Percentiles rank a stretch among this genome's conserved stretches.
phyloP scores from a whole-genome alignment of 257 asterid genomes.

The Paulownia fortunei region DNA sequence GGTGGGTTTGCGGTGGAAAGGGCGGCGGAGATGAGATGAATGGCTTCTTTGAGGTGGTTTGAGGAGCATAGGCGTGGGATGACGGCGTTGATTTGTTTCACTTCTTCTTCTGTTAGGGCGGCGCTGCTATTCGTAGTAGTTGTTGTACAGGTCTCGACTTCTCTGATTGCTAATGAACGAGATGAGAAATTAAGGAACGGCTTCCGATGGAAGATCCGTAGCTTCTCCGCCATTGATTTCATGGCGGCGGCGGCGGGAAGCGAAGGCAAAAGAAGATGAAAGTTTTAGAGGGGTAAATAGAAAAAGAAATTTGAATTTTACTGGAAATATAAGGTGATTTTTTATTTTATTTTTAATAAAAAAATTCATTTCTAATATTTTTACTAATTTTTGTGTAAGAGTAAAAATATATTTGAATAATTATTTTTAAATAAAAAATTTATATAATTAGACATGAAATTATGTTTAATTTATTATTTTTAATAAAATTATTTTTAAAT shows the following conservation, averaged over 20 bases:
- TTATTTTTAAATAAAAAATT: too few relatives aligned
- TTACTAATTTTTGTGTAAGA: too few relatives aligned
- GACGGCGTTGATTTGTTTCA: conserved; percentile 55
- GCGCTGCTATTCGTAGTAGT: conserved; percentile 10
- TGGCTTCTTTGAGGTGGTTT: conserved; percentile 55
- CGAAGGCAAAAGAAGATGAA: not conserved
- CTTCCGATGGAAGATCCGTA: conserved; percentile 33
- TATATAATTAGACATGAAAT: too few relatives aligned
- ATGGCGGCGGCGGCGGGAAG: conserved; percentile 23
- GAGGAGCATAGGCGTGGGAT: conserved; percentile 59
- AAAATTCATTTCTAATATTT: too few relatives aligned
- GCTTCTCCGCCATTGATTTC: conserved; percentile 41
- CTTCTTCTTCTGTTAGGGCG: conserved; percentile 48
- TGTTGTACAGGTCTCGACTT: conserved; percentile 16
- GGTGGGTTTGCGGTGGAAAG: conserved; percentile 50
- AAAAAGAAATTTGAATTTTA: not conserved
- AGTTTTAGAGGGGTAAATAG: too few relatives aligned
- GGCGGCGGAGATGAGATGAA: conserved; percentile 54
- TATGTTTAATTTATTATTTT: too few relatives aligned
- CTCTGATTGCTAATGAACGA: conserved; percentile 16
- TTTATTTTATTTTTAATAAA: too few relatives aligned
- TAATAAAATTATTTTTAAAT: too few relatives aligned
- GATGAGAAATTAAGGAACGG: conserved; percentile 15
- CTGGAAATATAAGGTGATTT: too few relatives aligned
- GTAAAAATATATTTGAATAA: too few relatives aligned